phyloP scores from a whole-genome alignment of 768 basidiomycete species.

The Chalciporus piperatus region DNA sequence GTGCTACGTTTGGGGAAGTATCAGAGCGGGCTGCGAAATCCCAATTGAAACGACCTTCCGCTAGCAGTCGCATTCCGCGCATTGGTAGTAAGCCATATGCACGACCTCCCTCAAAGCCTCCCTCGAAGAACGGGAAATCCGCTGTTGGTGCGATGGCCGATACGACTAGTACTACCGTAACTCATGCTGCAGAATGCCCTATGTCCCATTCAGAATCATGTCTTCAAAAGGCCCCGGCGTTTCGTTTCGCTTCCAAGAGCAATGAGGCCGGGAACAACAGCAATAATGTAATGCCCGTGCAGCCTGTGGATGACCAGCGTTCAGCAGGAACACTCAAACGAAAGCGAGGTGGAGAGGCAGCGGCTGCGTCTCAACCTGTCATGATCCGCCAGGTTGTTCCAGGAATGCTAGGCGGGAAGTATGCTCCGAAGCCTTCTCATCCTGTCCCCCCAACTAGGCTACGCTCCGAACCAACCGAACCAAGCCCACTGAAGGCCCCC shows the following conservation, averaged over 20 bases:
- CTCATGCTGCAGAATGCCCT: not conserved
- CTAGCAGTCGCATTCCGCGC: slow-evolving; percentile 60
- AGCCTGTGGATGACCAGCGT: slow-evolving; percentile 6
- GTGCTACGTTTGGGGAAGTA: slow-evolving; percentile 15
- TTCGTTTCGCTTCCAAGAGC: slow-evolving; percentile 11
- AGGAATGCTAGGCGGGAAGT: slow-evolving; percentile 30
- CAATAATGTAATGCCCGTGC: slow-evolving; percentile 8
- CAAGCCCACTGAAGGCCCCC: slow-evolving; percentile 18
- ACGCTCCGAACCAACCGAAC: slow-evolving; percentile 5
- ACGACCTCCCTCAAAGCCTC: slow-evolving; percentile 34
- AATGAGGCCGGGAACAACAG: slow-evolving; percentile 5
- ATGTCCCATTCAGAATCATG: not conserved
- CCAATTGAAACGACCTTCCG: slow-evolving; percentile 43
- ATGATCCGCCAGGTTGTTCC: slow-evolving; percentile 37
- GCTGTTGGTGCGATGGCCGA: slow-evolving; percentile 2
- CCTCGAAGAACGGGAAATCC: slow-evolving; percentile 5
- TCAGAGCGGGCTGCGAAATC: slow-evolving; percentile 37
- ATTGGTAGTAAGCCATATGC: slow-evolving; percentile 59
- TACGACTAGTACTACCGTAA: slow-evolving; percentile 16
- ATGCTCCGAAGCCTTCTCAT: slow-evolving; percentile 25
- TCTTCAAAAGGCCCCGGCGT: slow-evolving; percentile 9
- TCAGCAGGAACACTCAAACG: slow-evolving; percentile 30
- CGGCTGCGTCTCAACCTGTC: slow-evolving; percentile 23
- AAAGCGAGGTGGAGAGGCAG: slow-evolving; percentile 21
- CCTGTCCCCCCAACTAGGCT: slow-evolving; percentile 7